These are phyloP conservation scores for Globisporangium camurandrum DNA, from an alignment of 352 stramenopile species.

Conservation along the genomic window DNA sequence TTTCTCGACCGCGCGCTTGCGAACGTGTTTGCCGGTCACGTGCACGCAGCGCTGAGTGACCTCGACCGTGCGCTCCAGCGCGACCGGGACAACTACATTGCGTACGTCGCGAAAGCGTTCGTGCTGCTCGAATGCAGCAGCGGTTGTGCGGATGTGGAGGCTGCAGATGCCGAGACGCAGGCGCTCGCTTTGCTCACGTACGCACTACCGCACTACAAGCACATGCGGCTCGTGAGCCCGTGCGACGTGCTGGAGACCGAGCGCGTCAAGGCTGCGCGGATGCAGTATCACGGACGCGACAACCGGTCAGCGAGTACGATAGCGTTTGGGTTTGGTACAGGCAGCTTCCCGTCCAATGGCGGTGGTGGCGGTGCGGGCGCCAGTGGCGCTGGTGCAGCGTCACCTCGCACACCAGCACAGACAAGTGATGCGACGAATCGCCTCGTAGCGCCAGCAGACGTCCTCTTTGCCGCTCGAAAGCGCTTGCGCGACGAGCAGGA, in stretches of 20 bases:
- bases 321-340: conserved; percentile 5
- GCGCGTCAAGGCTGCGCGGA: conserved; percentile 15
- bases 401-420: not conserved
- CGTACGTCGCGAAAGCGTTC: conserved; percentile 35
- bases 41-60: conserved; percentile 18
- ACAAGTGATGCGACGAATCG: too few relatives aligned
- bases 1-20: conserved; percentile 30
- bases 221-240: conserved; percentile 18
- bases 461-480: conserved; percentile 10
- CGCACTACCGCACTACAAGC: conserved; percentile 26
- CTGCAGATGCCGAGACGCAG: too few relatives aligned
- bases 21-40: conserved; percentile 19
- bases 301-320: conserved; percentile 6
- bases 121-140: conserved; percentile 19
- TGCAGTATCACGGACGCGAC: not conserved
- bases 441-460: conserved; percentile 2
- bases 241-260: conserved; percentile 20
- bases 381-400: not conserved
- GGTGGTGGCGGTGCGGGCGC: not conserved
- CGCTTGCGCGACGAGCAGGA: conserved; percentile 7
- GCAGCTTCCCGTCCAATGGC: not conserved
- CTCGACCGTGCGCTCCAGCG: conserved; percentile 33
- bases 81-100: conserved; percentile 32
- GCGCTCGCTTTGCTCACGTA: conserved; percentile 23
- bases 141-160: too few relatives aligned